Base-by-base conservation (phyloP, 75 land plant species). In the Selaginella tamariscina region DNA sequence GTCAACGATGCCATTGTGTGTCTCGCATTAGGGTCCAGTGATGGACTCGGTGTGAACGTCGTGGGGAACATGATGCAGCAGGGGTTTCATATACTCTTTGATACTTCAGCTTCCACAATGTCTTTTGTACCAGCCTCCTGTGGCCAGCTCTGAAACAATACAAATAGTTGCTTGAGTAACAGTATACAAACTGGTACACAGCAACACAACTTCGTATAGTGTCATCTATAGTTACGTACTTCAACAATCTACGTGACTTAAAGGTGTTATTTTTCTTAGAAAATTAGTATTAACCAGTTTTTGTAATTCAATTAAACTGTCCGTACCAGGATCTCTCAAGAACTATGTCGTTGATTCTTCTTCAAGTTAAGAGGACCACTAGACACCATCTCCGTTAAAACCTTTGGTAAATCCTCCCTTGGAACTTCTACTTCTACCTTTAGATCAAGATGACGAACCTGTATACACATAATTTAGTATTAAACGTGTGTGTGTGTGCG, bases 381-480 rank as follows among this genome's bases (percentile, higher is more conserved):
- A 1, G 75, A 74, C 11, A 68, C 71, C 54, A 68, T 79, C 22
- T 89, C 86, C 2, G 65, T 55, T 8, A 93, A 72, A 70, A 84
- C 84, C 62, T 80, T 89, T 9, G 84, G 81, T 68, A 93, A 71
- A 24, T 77, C 78, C 55, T 72, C 88, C 56, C 82, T 74, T n/a
- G 79, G 54, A 30, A 93, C 78, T 27, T 86, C 86, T 49, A 79
- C 88, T 59, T 81, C 95, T 70, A 55, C 79, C 64, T 83, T 86
- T n/a, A 78, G 66, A 18, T 93, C 98, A 24, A 86, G 80, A 72
- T 89, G 81, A 9, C 91, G 85, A 15, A 87, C 91, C 91, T 85
- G 78, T 20, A 68, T 39, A 39, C 11, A 39, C n/a, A n/a, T n/a
- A n/a, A n/a, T n/a, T n/a, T n/a, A n/a, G n/a, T n/a, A n/a, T n/a